Evolutionary conservation across 1,139 yeast species (phyloP).

Genomic region (Hanseniaspora gamundiae): DNA sequence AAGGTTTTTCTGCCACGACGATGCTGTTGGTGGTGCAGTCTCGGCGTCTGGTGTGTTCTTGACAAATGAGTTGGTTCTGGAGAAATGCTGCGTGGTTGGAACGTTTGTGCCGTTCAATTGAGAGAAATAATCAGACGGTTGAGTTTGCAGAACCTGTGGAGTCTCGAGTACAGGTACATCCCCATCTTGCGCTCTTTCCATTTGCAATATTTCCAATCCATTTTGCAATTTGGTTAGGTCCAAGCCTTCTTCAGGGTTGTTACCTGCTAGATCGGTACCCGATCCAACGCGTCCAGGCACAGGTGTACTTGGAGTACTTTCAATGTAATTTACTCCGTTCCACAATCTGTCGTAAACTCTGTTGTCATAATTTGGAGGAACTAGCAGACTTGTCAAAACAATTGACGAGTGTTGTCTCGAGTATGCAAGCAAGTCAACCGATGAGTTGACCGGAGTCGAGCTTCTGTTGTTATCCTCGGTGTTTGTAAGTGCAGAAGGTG

Average conservation of each 20-base stretch:
- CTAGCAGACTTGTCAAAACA: constrained; percentile 28
- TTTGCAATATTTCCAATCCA: constrained; percentile 40
- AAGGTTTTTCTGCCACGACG: background rate
- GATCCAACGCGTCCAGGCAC: too few species aligned
- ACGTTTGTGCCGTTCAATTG: constrained; percentile 27
- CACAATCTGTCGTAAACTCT: constrained; percentile 81
- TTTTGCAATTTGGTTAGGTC: constrained; percentile 31
- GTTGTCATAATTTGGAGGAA: constrained; percentile 83
- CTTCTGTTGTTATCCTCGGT: constrained; percentile 10
- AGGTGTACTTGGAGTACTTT: constrained; percentile 13
- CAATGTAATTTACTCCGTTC: constrained; percentile 39
- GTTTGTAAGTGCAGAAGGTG: background rate
- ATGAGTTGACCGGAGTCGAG: background rate
- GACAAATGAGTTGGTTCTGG: constrained; percentile 40
- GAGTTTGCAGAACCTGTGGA: constrained; percentile 6
- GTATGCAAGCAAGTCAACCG: constrained; percentile 3
- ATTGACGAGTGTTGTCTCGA: constrained; percentile 7
- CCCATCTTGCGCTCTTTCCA: constrained; percentile 29
- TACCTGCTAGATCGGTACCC: too few species aligned
- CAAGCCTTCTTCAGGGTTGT: too few species aligned
- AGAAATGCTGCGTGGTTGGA: constrained; percentile 45
- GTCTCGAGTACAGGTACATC: constrained; percentile 5
- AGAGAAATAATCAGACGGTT: constrained; percentile 3
- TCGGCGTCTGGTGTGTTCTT: background rate
- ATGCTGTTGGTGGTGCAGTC: constrained; percentile 6